A percentile compares a stretch with the other conserved stretches of the same genome.
Conservation (phyloP, 768 basidiomycete genomes). For the Sarcomyxa edulis region DNA sequence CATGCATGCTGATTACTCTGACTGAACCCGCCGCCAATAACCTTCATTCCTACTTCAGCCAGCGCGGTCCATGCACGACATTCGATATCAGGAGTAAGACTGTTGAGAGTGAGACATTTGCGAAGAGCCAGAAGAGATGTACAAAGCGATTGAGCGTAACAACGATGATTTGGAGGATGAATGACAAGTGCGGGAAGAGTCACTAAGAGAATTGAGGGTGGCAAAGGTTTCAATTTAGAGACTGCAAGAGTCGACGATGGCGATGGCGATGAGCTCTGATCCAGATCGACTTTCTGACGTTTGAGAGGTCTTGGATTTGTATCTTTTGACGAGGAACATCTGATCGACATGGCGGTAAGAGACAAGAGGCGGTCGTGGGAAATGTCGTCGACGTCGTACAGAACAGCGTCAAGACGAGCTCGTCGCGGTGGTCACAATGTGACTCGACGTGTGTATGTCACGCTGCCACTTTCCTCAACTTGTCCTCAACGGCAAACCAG, state of each 20-base stretch:
- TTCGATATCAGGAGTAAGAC: constrained; percentile 54
- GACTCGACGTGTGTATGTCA: no score
- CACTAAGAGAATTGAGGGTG: constrained; percentile 46
- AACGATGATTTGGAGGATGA: constrained; percentile 59
- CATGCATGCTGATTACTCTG: constrained; percentile 29
- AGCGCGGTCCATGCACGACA: constrained; percentile 68
- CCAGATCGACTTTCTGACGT: no score
- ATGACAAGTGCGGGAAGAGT: constrained; percentile 54
- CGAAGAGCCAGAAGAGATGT: constrained; percentile 53
- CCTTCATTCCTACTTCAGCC: constrained; percentile 62
- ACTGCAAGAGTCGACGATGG: no score
- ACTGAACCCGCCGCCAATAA: constrained; percentile 41
- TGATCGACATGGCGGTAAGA: no score
- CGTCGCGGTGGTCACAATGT: no score
- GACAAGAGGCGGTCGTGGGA: no score
- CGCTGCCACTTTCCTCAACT: no score
- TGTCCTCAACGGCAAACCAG: no score
- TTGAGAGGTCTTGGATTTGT: no score
- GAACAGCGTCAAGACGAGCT: no score
- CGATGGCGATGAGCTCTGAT: background rate
- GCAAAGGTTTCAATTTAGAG: constrained; percentile 19
- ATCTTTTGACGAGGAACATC: no score
- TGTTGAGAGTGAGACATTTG: constrained; percentile 44
- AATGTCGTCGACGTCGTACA: no score
- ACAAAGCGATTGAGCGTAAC: constrained; percentile 48